These are phyloP conservation scores for Wickerhamiella shivajii DNA, from an alignment of 805 yeast species.

Conservation along the genomic window DNA sequence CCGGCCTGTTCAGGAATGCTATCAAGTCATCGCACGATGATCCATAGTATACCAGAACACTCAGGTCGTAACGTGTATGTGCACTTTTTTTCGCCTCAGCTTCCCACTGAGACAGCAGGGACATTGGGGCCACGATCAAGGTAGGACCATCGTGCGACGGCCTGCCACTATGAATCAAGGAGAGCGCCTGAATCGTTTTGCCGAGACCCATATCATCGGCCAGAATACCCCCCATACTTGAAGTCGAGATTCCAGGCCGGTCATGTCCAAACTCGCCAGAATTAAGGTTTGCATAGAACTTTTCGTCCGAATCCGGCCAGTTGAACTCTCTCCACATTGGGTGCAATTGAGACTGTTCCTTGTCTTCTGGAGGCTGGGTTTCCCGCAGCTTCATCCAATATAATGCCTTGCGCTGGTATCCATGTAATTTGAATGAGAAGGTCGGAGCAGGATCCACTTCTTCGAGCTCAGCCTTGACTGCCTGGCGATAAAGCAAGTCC, in stretches of 20 bases:
- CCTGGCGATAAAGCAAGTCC: constrained; percentile 51
- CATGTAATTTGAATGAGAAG: constrained; percentile 46
- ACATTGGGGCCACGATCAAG: constrained; percentile 76
- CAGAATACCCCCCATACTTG: constrained; percentile 67
- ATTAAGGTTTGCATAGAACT: constrained; percentile 63
- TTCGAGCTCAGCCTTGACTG: constrained; percentile 39
- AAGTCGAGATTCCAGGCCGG: constrained; percentile 48
- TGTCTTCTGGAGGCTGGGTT: constrained; percentile 35
- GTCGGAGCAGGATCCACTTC: constrained; percentile 48
- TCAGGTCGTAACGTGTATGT: constrained; percentile 17
- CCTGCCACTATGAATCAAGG: constrained; percentile 44
- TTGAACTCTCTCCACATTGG: constrained; percentile 72
- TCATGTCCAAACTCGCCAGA: constrained; percentile 63
- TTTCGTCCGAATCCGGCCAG: constrained; percentile 44
- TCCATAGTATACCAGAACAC: constrained; percentile 55
- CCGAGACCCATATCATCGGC: constrained; percentile 98
- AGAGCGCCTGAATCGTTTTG: constrained; percentile 71
- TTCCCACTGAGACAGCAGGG: constrained; percentile 83
- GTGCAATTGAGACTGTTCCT: constrained; percentile 36
- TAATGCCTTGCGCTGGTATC: constrained; percentile 72
- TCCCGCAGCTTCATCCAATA: constrained; percentile 86
- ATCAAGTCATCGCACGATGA: constrained; percentile 37
- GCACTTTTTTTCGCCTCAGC: constrained; percentile 49
- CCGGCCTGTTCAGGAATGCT: constrained; percentile 28
- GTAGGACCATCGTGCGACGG: constrained; percentile 28